phyloP scores from a whole-genome alignment of 192 early-diverging fungal species.

The Backusella tarrabulga region DNA sequence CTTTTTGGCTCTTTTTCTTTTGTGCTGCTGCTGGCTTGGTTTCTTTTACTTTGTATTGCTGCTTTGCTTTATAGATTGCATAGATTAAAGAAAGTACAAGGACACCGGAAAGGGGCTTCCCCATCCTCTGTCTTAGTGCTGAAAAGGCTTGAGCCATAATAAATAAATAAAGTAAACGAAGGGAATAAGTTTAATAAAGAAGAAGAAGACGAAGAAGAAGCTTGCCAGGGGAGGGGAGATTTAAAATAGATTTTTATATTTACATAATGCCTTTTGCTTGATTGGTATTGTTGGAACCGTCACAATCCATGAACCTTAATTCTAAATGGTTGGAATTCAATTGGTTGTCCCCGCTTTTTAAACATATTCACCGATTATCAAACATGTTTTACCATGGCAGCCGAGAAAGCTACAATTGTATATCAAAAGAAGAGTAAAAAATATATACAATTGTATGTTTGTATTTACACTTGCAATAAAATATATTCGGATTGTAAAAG shows the following conservation, averaged over 20 bases:
- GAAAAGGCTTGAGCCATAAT: slow-evolving; percentile 20
- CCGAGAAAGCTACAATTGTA: too few species aligned
- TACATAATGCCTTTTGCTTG: neutral
- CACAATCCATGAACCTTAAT: neutral
- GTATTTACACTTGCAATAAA: too few species aligned
- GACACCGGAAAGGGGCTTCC: neutral
- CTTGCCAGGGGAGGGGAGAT: neutral
- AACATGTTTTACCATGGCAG: too few species aligned
- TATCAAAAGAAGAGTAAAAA: too few species aligned
- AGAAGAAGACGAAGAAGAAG: neutral
- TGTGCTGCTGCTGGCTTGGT: neutral
- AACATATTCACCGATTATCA: too few species aligned
- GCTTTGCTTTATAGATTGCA: slow-evolving; percentile 15
- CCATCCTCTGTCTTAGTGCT: neutral
- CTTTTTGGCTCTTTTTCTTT: slow-evolving; percentile 22
- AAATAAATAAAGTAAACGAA: slow-evolving; percentile 2
- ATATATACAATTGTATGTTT: too few species aligned
- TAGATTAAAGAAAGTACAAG: slow-evolving; percentile 13
- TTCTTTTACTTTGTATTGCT: neutral
- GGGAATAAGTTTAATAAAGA: neutral
- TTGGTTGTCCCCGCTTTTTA: slow-evolving; percentile 3
- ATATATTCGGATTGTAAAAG: too few species aligned
- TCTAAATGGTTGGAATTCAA: neutral
- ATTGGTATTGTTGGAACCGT: neutral
- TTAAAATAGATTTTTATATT: neutral